Conservation (phyloP, 345 rosid species). For the Mangifera indica region DNA sequence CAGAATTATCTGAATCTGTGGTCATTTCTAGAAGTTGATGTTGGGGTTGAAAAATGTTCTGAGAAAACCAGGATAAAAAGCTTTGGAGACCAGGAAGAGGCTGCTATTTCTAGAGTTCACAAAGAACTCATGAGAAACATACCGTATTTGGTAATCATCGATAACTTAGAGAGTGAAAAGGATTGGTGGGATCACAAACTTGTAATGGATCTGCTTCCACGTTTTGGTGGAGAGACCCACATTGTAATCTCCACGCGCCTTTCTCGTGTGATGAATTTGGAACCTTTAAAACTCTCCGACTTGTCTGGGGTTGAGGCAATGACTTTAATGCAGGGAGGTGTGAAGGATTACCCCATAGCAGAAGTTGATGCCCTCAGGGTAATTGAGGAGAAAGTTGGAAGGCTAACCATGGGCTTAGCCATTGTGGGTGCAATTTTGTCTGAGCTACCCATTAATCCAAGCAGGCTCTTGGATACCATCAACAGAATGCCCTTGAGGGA, state of each 20-base stretch:
- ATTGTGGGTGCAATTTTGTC: conserved; percentile 79
- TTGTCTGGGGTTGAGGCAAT: conserved; percentile 84
- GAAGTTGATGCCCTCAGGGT: conserved; percentile 74
- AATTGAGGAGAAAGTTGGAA: conserved; percentile 81
- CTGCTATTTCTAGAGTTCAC: conserved; percentile 66
- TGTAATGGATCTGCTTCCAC: conserved; percentile 95
- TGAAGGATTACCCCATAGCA: conserved; percentile 53
- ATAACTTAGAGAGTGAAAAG: conserved; percentile 88
- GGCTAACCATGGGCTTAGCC: conserved; percentile 77
- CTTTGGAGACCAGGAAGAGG: conserved; percentile 92
- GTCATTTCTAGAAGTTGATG: conserved; percentile 76
- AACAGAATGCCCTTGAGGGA: conserved; percentile 83
- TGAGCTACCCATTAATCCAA: conserved; percentile 87
- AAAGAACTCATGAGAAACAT: conserved; percentile 88
- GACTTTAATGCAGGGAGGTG: conserved; percentile 74
- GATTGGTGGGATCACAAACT: conserved; percentile 97
- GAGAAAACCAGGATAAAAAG: conserved; percentile 64
- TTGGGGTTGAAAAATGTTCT: conserved; percentile 58
- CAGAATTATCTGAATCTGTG: conserved; percentile 86
- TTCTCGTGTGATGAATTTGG: conserved; percentile 80
- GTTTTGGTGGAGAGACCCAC: conserved; percentile 93
- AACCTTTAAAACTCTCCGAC: conserved; percentile 74
- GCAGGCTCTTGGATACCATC: conserved; percentile 79
- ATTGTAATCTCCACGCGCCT: conserved; percentile 75
- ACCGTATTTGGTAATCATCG: conserved; percentile 82